Percentiles rank a stretch among this genome's conserved stretches.
Conservation (phyloP, 2,329 filamentous ascomycete species). For the Corinectria fuckeliana region DNA sequence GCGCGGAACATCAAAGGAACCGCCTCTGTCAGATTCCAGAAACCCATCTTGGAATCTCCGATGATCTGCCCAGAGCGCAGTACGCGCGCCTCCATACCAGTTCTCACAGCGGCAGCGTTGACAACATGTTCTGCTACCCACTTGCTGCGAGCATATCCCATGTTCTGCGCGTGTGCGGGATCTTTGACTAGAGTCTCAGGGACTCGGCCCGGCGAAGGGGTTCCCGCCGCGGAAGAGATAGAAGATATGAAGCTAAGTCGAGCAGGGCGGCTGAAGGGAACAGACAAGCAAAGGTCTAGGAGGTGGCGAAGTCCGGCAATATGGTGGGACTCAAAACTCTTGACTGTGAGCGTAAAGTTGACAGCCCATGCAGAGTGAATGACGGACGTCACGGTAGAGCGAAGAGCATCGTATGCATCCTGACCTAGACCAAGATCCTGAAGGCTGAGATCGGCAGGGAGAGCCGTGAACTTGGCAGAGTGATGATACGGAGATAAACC, state of each 20-base stretch:
- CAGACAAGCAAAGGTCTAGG: constrained; percentile 47
- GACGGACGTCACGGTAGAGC: constrained; percentile 46
- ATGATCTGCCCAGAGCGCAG: constrained; percentile 54
- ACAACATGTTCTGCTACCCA: constrained; percentile 55
- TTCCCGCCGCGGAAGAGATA: constrained; percentile 49
- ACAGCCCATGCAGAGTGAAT: constrained; percentile 62
- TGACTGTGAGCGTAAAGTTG: constrained; percentile 59
- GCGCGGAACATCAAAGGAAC: constrained; percentile 57
- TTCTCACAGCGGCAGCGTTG: constrained; percentile 37
- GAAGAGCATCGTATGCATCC: constrained; percentile 37
- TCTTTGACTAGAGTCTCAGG: constrained; percentile 46
- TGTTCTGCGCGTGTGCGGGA: constrained; percentile 51
- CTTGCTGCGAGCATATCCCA: constrained; percentile 60
- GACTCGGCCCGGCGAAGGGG: constrained; percentile 45
- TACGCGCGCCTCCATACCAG: constrained; percentile 44
- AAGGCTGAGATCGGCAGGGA: constrained; percentile 50
- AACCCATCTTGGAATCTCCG: constrained; percentile 52
- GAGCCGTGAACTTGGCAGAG: constrained; percentile 44
- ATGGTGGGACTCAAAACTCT: constrained; percentile 54
- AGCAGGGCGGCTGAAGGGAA: constrained; percentile 42
- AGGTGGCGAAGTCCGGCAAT: constrained; percentile 55
- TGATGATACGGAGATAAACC: constrained; percentile 25
- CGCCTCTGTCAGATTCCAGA: constrained; percentile 58
- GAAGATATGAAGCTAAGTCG: constrained; percentile 53
- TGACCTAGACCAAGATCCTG: constrained; percentile 48